Evolutionary conservation across 768 basidiomycete genomes (phyloP).

Genomic region (Trametes villosa): DNA sequence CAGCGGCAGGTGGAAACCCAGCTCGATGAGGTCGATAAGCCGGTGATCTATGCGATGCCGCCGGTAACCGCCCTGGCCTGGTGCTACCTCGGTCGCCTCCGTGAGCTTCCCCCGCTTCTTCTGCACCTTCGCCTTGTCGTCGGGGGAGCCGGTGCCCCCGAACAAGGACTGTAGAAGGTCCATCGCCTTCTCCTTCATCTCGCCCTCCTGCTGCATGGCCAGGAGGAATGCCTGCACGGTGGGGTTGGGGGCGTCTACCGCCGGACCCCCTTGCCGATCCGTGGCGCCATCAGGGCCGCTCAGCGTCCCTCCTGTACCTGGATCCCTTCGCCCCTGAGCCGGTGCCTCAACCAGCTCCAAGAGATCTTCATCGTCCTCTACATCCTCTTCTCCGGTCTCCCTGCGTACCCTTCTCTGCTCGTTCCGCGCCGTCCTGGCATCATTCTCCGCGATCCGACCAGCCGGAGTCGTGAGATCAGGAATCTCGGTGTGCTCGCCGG

Average conservation of each 20-base stretch:
- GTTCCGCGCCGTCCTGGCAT: neutral
- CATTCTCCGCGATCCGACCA: neutral
- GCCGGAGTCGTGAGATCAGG: neutral
- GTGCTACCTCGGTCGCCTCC: neutral
- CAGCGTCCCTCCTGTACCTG: neutral
- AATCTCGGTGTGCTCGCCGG: neutral
- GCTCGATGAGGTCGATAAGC: neutral
- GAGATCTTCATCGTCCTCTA: neutral
- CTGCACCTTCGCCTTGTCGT: neutral
- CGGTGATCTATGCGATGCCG: neutral
- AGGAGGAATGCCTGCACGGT: neutral
- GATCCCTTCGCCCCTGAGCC: neutral
- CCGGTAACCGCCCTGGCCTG: neutral
- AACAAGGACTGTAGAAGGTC: neutral
- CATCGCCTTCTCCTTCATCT: neutral
- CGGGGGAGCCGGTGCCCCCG: too few species aligned
- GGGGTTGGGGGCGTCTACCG: too few species aligned
- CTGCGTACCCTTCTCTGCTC: neutral
- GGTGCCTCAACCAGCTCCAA: neutral
- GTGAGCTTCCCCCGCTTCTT: neutral
- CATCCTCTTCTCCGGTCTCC: slow-evolving; percentile 2
- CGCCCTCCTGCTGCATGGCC: neutral
- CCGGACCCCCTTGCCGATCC: too few species aligned
- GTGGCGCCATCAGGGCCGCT: neutral
- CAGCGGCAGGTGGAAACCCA: slow-evolving; percentile 9